Conservation (phyloP, 805 yeast species). For the Wickerhamiella dianesei region DNA sequence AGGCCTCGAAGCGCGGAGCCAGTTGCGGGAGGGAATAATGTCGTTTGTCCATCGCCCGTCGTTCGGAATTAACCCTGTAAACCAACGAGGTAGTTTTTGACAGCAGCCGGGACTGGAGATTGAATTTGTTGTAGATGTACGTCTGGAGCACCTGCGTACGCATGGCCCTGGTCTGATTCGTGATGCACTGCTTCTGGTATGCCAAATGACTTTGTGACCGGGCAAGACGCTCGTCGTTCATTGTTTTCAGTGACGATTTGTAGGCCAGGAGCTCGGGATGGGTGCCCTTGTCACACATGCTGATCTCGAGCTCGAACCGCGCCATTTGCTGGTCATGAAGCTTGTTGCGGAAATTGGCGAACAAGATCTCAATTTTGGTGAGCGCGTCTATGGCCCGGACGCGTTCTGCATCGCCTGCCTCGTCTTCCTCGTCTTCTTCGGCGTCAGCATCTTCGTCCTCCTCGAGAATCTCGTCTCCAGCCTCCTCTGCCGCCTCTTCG, state of each 20-base stretch:
- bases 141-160: slow-evolving; percentile 77
- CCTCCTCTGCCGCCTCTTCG: slow-evolving; percentile 15
- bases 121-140: slow-evolving; percentile 52
- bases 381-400: slow-evolving; percentile 57
- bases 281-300: slow-evolving; percentile 73
- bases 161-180: slow-evolving; percentile 65
- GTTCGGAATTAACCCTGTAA: slow-evolving; percentile 84
- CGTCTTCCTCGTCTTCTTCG: slow-evolving; percentile 17
- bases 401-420: slow-evolving; percentile 32
- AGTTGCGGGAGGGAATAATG: neutral
- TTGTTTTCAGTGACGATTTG: slow-evolving; percentile 54
- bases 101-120: slow-evolving; percentile 50
- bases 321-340: slow-evolving; percentile 72
- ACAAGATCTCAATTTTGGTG: slow-evolving; percentile 69
- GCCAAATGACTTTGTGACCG: slow-evolving; percentile 37
- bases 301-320: slow-evolving; percentile 67
- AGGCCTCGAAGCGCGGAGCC: neutral
- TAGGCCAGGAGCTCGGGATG: slow-evolving; percentile 80
- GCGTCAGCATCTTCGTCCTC: slow-evolving; percentile 12
- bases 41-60: slow-evolving; percentile 59
- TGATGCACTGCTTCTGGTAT: slow-evolving; percentile 64
- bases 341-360: slow-evolving; percentile 74
- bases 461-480: slow-evolving; percentile 17
- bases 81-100: slow-evolving; percentile 67
- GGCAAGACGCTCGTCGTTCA: slow-evolving; percentile 55